These are phyloP conservation scores for Heritiera littoralis DNA, from an alignment of 345 rosid species.

Conservation along the genomic window DNA sequence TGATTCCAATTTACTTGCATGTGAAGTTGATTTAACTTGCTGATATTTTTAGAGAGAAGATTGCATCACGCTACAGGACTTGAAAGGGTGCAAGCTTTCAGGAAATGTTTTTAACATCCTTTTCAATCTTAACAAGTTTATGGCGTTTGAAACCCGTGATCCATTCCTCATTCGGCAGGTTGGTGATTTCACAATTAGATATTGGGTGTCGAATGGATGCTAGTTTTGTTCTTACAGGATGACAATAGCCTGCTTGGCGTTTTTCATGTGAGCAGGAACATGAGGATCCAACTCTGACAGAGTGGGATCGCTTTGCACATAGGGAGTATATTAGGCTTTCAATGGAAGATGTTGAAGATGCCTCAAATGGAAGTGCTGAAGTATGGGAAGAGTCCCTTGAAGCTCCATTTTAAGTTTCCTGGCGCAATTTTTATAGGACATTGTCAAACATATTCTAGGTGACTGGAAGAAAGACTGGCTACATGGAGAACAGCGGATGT, in stretches of 20 bases:
- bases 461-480: constrained; percentile 10
- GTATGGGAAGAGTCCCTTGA: constrained; percentile 73
- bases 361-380: constrained; percentile 71
- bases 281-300: constrained; percentile 68
- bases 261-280: constrained; percentile 47
- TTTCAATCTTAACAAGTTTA: constrained; percentile 81
- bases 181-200: constrained; percentile 18
- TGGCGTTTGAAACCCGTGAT: constrained; percentile 84
- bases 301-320: constrained; percentile 80
- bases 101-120: constrained; percentile 83
- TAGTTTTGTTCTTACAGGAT: not conserved
- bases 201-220: not conserved
- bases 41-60: constrained; percentile 56
- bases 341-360: constrained; percentile 76
- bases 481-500: not conserved
- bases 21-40: not conserved
- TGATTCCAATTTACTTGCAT: not conserved
- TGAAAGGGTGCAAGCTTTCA: constrained; percentile 70
- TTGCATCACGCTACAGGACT: constrained; percentile 61
- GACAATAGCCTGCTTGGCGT: not conserved
- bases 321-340: constrained; percentile 73
- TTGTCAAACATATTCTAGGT: constrained; percentile 6
- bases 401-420: constrained; percentile 52
- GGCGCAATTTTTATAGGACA: constrained; percentile 17
- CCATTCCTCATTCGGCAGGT: constrained; percentile 81